Percentiles rank a stretch among this genome's conserved stretches.
Conservation (phyloP, 73 alveolate species). For the Paraurostyla sp. region DNA sequence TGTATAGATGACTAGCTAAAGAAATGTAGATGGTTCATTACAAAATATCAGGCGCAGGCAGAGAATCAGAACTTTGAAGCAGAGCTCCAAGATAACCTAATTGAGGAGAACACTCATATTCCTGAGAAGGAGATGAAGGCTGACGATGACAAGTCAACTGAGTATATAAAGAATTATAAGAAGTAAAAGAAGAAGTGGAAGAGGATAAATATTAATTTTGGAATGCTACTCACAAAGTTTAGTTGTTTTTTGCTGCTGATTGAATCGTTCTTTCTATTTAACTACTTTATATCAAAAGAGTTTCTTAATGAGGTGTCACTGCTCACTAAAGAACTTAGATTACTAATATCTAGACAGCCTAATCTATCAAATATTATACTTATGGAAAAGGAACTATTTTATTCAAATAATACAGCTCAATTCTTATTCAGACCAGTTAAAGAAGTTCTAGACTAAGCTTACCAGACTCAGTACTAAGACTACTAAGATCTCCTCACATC, state of each 20-base stretch:
- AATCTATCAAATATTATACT: neutral
- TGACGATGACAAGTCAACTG: conserved; percentile 39
- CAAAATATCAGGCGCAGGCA: conserved; percentile 32
- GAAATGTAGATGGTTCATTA: conserved; percentile 61
- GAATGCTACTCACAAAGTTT: neutral
- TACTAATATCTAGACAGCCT: conserved; percentile 60
- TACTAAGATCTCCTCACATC: neutral
- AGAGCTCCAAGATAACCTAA: conserved; percentile 13
- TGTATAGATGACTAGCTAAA: conserved; percentile 44
- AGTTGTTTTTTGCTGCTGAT: neutral
- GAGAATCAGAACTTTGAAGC: conserved; percentile 33
- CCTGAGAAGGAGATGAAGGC: conserved; percentile 58
- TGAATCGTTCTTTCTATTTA: conserved; percentile 44
- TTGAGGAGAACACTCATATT: conserved; percentile 57
- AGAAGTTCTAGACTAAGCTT: neutral
- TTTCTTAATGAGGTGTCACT: conserved; percentile 27
- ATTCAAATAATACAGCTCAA: conserved; percentile 39
- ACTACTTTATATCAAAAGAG: conserved; percentile 38
- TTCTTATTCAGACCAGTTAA: conserved; percentile 1
- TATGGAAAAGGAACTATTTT: conserved; percentile 45
- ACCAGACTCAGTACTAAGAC: neutral
- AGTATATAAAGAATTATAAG: conserved; percentile 41
- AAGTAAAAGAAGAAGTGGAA: conserved; percentile 57
- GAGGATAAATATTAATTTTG: conserved; percentile 16
- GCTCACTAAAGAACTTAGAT: conserved; percentile 52